phyloP scores from a whole-genome alignment of 169 alveolate genomes.

The Besnoitia besnoiti region DNA sequence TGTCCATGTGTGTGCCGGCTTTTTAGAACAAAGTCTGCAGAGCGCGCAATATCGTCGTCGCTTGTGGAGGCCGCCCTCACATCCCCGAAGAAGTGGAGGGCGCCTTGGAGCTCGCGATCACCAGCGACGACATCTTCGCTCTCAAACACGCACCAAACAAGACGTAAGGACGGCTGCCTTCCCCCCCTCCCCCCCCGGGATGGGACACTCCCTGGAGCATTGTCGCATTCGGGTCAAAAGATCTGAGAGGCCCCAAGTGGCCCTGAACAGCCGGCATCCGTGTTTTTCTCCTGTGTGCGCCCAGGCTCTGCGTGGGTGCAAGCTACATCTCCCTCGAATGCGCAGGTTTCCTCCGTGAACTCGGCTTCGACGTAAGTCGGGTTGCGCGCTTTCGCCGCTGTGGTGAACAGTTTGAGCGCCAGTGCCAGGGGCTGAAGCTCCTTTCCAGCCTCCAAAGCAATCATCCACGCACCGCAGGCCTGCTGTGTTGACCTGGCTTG shows the following conservation, averaged over 20 bases:
- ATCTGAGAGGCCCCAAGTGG: background rate
- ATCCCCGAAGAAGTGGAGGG: slow-evolving; percentile 90
- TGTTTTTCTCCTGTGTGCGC: no score
- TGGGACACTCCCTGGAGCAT: no score
- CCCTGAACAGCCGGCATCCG: no score
- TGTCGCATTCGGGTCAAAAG: no score
- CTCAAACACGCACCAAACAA: slow-evolving; percentile 92
- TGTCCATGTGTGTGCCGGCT: no score
- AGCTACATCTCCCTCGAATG: slow-evolving; percentile 98
- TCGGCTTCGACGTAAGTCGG: slow-evolving; percentile 93
- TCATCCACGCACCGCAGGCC: no score
- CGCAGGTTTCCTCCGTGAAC: slow-evolving; percentile 95
- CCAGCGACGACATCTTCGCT: slow-evolving; percentile 96
- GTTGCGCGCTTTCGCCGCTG: no score
- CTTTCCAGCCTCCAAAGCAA: no score
- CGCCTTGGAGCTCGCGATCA: slow-evolving; percentile 91
- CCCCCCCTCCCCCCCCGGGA: background rate
- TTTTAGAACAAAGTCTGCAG: slow-evolving; percentile 78
- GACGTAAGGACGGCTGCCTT: slow-evolving; percentile 67
- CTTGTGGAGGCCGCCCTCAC: slow-evolving; percentile 96
- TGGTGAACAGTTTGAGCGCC: no score
- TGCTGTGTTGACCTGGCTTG: no score
- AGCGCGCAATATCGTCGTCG: slow-evolving; percentile 90
- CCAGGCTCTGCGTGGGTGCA: slow-evolving; percentile 95
- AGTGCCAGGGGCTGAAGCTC: no score